Conservation (phyloP, 75 land plant genomes). For the Larix kaempferi region DNA sequence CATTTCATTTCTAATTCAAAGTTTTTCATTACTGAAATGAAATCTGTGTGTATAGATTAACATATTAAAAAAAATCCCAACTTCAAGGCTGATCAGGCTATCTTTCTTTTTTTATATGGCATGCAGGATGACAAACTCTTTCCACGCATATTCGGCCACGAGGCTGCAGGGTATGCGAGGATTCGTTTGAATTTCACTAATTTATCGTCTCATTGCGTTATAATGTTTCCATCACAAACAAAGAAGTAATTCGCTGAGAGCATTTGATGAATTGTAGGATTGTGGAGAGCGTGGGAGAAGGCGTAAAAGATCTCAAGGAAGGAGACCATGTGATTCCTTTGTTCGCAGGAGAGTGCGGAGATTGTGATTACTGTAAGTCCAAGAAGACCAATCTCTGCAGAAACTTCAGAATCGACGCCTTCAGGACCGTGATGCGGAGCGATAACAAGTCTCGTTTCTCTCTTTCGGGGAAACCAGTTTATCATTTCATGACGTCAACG, state of each 20-base stretch:
- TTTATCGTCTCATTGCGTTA: background rate
- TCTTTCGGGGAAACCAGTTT: slow-evolving; percentile 26
- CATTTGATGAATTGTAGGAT: slow-evolving; percentile 25
- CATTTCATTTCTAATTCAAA: background rate
- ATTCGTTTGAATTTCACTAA: slow-evolving; percentile 2
- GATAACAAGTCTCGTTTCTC: slow-evolving; percentile 46
- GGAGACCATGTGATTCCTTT: slow-evolving; percentile 42
- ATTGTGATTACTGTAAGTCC: slow-evolving; percentile 53
- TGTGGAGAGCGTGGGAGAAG: slow-evolving; percentile 46
- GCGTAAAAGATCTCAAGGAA: slow-evolving; percentile 22
- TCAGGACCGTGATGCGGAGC: slow-evolving; percentile 37
- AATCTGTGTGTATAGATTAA: background rate
- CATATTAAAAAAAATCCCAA: background rate
- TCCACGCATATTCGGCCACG: slow-evolving; percentile 88
- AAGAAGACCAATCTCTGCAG: slow-evolving; percentile 9
- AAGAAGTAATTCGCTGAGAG: background rate
- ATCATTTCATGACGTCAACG: slow-evolving; percentile 73
- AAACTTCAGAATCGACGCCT: slow-evolving; percentile 34
- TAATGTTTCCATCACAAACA: background rate
- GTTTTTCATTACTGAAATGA: background rate
- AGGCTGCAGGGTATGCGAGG: slow-evolving; percentile 84
- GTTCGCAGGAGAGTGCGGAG: slow-evolving; percentile 47
- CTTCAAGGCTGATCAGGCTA: background rate
- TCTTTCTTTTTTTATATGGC: background rate
- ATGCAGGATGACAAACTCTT: slow-evolving; percentile 4